Conservation (phyloP, 495 filamentous ascomycete species). For the Talaromyces proteolyticus region DNA sequence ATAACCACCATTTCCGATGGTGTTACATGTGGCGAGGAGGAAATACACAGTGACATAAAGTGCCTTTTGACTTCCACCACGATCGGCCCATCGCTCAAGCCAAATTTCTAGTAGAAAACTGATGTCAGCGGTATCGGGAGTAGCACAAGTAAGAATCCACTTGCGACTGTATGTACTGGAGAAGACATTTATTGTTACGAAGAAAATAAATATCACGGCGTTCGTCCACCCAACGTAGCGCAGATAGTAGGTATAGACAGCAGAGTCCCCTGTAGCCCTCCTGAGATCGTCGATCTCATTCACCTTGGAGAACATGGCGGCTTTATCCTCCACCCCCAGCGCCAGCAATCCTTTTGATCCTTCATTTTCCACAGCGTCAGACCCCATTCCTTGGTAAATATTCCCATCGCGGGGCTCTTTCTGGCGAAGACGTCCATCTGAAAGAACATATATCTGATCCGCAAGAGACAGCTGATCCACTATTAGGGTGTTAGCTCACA, state of each 20-base stretch:
- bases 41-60: constrained; percentile 1
- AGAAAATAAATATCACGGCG: neutral
- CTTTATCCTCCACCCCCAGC: neutral
- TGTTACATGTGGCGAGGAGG: neutral
- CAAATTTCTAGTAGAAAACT: constrained; percentile 2
- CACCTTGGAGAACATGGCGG: neutral
- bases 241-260: constrained; percentile 2
- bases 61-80: neutral
- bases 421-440: neutral
- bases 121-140: neutral
- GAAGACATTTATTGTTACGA: neutral
- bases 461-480: neutral
- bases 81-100: constrained; percentile 1
- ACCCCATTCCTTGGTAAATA: neutral
- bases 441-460: neutral
- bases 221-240: constrained; percentile 1
- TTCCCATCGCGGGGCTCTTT: neutral
- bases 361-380: neutral
- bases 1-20: constrained; percentile 1
- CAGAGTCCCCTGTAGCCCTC: constrained; percentile 1
- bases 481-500: neutral
- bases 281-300: constrained; percentile 1
- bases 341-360: neutral
- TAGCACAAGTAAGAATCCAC: neutral
- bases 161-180: constrained; percentile 4